A percentile compares a stretch with the other conserved stretches of the same genome.
These are phyloP conservation scores for Mortierella sp. DNA, from an alignment of 371 early-diverging fungal species.

Conservation along the genomic window DNA sequence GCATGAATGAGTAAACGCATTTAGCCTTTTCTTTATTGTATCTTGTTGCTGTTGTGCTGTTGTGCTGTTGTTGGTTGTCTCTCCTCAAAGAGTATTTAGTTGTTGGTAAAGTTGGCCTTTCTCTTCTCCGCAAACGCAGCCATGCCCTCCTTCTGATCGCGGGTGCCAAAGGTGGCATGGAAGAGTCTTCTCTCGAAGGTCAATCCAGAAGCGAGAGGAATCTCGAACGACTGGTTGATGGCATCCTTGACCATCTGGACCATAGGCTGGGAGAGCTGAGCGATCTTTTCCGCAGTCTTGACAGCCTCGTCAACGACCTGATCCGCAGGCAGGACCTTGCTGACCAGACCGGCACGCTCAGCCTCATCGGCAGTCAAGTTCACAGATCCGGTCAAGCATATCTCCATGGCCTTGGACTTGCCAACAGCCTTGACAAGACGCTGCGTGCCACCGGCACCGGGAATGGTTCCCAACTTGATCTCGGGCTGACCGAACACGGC, in stretches of 20 bases:
- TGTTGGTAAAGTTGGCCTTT: conserved; percentile 87
- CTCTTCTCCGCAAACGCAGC: conserved; percentile 96
- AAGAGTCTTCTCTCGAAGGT: conserved; percentile 95
- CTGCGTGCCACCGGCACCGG: conserved; percentile 92
- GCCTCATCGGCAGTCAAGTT: conserved; percentile 93
- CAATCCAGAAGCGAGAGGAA: conserved; percentile 87
- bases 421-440: conserved; percentile 95
- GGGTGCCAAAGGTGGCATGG: conserved; percentile 93
- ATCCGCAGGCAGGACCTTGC: conserved; percentile 91
- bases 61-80: too few relatives aligned
- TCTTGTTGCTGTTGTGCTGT: too few relatives aligned
- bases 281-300: conserved; percentile 90
- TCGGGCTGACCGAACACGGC: conserved; percentile 99
- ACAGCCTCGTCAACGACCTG: conserved; percentile 90
- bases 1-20: too few relatives aligned
- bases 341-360: conserved; percentile 86
- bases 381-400: conserved; percentile 88
- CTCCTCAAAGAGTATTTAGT: too few relatives aligned
- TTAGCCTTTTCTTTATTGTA: too few relatives aligned
- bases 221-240: conserved; percentile 94
- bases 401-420: conserved; percentile 99
- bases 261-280: conserved; percentile 85
- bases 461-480: conserved; percentile 97
- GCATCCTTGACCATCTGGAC: conserved; percentile 97
- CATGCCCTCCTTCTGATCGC: conserved; percentile 99